phyloP scores from a whole-genome alignment of 768 basidiomycete genomes.

The Russula dissimulans region DNA sequence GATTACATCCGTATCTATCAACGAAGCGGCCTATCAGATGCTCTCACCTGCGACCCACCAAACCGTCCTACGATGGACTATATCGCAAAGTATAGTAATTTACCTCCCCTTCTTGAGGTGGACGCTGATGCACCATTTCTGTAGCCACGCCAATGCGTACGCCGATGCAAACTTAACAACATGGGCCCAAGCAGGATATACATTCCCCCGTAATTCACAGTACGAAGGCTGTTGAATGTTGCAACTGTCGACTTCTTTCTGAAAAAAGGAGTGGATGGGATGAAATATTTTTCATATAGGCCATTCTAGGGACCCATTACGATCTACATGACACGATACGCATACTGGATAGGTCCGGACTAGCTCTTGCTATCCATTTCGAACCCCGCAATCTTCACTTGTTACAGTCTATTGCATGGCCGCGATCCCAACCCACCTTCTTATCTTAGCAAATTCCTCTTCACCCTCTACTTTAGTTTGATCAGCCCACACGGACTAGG shows the following conservation, averaged over 20 bases:
- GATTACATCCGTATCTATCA: slow-evolving; percentile 92
- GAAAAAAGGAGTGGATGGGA: neutral
- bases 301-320: neutral
- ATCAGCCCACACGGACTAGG: neutral
- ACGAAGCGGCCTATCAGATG: slow-evolving; percentile 55
- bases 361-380: slow-evolving; percentile 3
- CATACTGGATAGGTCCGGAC: slow-evolving; percentile 5
- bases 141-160: slow-evolving; percentile 49
- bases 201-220: slow-evolving; percentile 59
- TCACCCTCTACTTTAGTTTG: neutral
- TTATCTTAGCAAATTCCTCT: neutral
- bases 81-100: slow-evolving; percentile 45
- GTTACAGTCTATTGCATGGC: slow-evolving; percentile 1
- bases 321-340: slow-evolving; percentile 14
- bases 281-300: neutral
- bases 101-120: neutral
- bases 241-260: neutral
- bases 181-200: slow-evolving; percentile 69
- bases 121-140: neutral
- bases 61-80: slow-evolving; percentile 74
- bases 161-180: slow-evolving; percentile 77
- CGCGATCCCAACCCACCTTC: neutral
- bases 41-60: slow-evolving; percentile 72
- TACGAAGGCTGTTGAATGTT: slow-evolving; percentile 4
- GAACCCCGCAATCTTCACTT: neutral